phyloP scores from a whole-genome alignment of 2,329 filamentous ascomycete genomes.

The Aspergillus phoenicis region DNA sequence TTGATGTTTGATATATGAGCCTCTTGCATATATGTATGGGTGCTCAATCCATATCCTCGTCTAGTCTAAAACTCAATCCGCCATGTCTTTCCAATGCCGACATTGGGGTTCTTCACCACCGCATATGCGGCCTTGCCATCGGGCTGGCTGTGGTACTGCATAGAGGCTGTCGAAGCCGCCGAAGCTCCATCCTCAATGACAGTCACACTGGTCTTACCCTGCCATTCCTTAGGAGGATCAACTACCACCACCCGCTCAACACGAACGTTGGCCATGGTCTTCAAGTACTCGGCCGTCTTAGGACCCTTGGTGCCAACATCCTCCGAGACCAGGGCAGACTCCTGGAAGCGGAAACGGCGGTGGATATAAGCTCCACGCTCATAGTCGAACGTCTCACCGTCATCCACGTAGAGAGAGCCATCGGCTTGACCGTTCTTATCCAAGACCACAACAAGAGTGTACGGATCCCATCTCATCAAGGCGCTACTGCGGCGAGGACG shows the following conservation, averaged over 20 bases:
- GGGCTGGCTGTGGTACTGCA: slow-evolving; percentile 58
- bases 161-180: slow-evolving; percentile 52
- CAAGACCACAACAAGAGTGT: slow-evolving; percentile 81
- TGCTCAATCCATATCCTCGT: background rate
- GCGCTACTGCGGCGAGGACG: slow-evolving; percentile 80
- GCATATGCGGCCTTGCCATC: slow-evolving; percentile 63
- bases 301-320: slow-evolving; percentile 65
- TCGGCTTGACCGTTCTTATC: slow-evolving; percentile 70
- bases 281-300: slow-evolving; percentile 72
- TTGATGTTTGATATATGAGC: background rate
- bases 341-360: slow-evolving; percentile 70
- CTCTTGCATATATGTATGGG: background rate
- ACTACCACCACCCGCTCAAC: slow-evolving; percentile 86
- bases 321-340: slow-evolving; percentile 66
- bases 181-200: slow-evolving; percentile 51
- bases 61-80: slow-evolving; percentile 56
- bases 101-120: slow-evolving; percentile 64
- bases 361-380: slow-evolving; percentile 85
- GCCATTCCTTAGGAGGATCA: slow-evolving; percentile 74
- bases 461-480: slow-evolving; percentile 92
- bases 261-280: slow-evolving; percentile 73
- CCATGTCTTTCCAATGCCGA: slow-evolving; percentile 66
- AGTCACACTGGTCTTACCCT: slow-evolving; percentile 59
- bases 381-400: slow-evolving; percentile 90
- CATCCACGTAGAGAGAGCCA: slow-evolving; percentile 86